A percentile compares a stretch with the other conserved stretches of the same genome.
phyloP scores from a whole-genome alignment of 75 land plant genomes.

The Pseudotsuga menziesii region DNA sequence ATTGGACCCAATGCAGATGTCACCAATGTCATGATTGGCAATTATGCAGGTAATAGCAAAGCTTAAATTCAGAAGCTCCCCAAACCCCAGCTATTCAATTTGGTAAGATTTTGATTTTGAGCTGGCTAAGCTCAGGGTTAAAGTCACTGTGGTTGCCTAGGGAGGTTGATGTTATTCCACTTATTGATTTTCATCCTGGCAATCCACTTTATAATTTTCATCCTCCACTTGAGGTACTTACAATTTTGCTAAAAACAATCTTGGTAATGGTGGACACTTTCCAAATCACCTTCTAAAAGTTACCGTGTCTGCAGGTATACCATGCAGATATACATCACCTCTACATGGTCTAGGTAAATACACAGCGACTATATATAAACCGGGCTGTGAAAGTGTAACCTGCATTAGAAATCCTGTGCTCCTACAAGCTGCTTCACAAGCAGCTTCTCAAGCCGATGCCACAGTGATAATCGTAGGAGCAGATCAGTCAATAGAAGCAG shows the following conservation, averaged over 20 bases:
- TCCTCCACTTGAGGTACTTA: neutral
- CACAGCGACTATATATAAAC: slow-evolving; percentile 13
- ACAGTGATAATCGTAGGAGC: slow-evolving; percentile 35
- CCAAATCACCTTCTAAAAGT: neutral
- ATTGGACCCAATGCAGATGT: slow-evolving; percentile 77
- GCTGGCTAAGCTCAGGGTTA: neutral
- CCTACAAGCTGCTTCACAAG: slow-evolving; percentile 22
- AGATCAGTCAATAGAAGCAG: slow-evolving; percentile 29
- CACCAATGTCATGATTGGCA: slow-evolving; percentile 63
- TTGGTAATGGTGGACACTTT: too few relatives aligned
- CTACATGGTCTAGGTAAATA: slow-evolving; percentile 20
- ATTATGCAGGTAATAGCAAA: slow-evolving; percentile 69
- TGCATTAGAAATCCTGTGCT: slow-evolving; percentile 17
- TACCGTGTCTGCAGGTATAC: slow-evolving; percentile 26
- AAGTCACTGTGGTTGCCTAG: neutral
- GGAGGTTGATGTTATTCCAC: neutral
- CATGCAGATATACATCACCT: slow-evolving; percentile 37
- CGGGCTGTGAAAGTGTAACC: slow-evolving; percentile 25
- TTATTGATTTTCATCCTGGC: neutral
- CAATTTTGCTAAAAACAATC: too few relatives aligned
- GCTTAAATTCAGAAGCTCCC: neutral
- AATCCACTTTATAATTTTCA: neutral
- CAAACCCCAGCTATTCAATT: neutral
- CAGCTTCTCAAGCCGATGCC: slow-evolving; percentile 38
- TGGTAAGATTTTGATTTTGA: too few relatives aligned